These are phyloP conservation scores for Erythrophleum ivorense DNA, from an alignment of 331 rosid genomes.

Conservation along the genomic window DNA sequence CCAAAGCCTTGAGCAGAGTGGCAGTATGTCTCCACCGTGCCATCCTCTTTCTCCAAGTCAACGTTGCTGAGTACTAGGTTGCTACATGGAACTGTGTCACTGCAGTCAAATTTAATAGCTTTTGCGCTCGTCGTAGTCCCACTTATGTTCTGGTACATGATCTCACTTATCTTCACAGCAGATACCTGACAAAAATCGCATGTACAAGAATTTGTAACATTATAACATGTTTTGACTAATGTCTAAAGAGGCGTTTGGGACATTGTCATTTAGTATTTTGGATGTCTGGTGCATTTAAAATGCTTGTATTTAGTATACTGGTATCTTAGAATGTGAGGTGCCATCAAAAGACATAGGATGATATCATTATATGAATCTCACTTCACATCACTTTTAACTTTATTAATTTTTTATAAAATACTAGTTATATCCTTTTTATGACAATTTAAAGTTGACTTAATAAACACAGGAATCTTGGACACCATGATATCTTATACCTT, in stretches of 20 bases:
- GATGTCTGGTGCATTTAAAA: too few species aligned
- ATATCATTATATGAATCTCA: too few species aligned
- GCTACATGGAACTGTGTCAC: constrained; percentile 88
- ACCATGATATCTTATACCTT: not conserved
- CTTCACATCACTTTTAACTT: not conserved
- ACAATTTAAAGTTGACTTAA: not conserved
- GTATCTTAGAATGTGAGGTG: too few species aligned
- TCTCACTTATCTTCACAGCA: constrained; percentile 77
- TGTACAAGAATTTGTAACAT: not conserved
- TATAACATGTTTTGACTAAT: not conserved
- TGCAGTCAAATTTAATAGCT: constrained; percentile 91
- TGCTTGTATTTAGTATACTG: not conserved
- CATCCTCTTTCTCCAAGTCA: constrained; percentile 80
- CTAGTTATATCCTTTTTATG: not conserved
- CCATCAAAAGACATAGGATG: too few species aligned
- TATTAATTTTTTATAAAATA: not conserved
- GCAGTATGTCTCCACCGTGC: constrained; percentile 88
- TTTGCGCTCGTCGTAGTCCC: constrained; percentile 83
- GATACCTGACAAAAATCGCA: constrained; percentile 56
- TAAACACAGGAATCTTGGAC: not conserved
- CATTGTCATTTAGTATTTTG: too few species aligned
- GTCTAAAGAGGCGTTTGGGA: too few species aligned
- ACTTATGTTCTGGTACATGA: constrained; percentile 73
- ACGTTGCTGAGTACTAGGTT: constrained; percentile 76
- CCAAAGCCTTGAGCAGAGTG: constrained; percentile 92